Percentiles rank a stretch among this genome's conserved stretches.
These are phyloP conservation scores for Evernia prunastri DNA, from an alignment of 495 filamentous ascomycete genomes.

Conservation along the genomic window DNA sequence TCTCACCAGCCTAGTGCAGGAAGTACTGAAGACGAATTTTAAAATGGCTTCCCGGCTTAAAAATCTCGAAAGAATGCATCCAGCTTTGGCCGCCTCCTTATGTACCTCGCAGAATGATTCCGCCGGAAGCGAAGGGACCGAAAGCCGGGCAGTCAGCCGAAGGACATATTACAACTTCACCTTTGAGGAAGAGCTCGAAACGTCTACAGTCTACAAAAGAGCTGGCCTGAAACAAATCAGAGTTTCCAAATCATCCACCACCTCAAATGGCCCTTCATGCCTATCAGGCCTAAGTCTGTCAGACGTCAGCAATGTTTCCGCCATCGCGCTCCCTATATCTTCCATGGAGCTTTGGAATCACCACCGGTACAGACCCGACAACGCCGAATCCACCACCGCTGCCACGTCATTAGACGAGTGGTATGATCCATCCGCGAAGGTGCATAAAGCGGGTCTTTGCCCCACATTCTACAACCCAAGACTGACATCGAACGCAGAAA, in stretches of 20 bases:
- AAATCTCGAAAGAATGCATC: constrained; percentile 21
- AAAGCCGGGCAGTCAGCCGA: constrained; percentile 14
- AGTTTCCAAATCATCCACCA: constrained; percentile 16
- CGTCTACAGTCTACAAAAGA: constrained; percentile 21
- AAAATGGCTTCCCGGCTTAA: constrained; percentile 22
- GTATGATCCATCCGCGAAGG: constrained; percentile 24
- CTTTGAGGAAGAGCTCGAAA: constrained; percentile 23
- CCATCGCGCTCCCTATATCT: constrained; percentile 24
- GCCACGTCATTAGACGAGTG: constrained; percentile 19
- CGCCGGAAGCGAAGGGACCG: constrained; percentile 8
- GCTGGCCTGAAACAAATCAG: constrained; percentile 14
- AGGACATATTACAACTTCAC: constrained; percentile 1
- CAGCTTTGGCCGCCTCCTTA: constrained; percentile 10
- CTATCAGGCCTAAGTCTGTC: constrained; percentile 24
- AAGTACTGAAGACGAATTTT: constrained; percentile 15
- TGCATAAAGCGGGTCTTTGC: neutral
- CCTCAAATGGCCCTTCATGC: constrained; percentile 22
- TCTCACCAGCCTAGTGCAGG: constrained; percentile 17
- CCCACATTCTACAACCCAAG: neutral
- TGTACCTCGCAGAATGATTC: neutral
- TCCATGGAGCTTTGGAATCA: constrained; percentile 24
- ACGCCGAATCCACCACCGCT: neutral
- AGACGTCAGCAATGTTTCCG: constrained; percentile 23
- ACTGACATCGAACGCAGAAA: constrained; percentile 15
- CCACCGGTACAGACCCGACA: constrained; percentile 15